A percentile compares a stretch with the other conserved stretches of the same genome.
Evolutionary conservation across 2,329 filamentous ascomycete species (phyloP).

Genomic region (Periconia macrospinosa): DNA sequence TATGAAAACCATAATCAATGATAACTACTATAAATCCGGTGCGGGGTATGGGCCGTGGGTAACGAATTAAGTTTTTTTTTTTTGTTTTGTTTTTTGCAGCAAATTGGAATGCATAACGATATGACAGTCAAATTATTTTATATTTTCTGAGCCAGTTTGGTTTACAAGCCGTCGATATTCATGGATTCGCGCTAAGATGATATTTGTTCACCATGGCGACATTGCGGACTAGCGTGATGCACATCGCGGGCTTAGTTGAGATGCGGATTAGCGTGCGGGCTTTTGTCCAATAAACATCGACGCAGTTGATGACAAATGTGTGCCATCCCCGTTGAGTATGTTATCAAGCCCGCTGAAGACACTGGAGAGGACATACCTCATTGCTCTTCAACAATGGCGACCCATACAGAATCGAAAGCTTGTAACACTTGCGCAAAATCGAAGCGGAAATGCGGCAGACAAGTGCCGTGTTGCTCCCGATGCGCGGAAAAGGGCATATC

Average conservation of each 20-base stretch:
- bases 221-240: background rate
- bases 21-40: too few relatives aligned
- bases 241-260: background rate
- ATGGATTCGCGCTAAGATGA: too few relatives aligned
- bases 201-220: background rate
- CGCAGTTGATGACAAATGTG: background rate
- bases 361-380: background rate
- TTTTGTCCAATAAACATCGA: background rate
- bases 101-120: too few relatives aligned
- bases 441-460: slow-evolving; percentile 7
- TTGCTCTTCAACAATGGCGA: background rate
- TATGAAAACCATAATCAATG: too few relatives aligned
- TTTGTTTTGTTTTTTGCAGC: too few relatives aligned
- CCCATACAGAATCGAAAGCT: background rate
- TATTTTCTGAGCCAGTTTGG: too few relatives aligned
- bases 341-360: too few relatives aligned
- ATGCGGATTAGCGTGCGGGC: background rate
- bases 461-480: slow-evolving; percentile 4
- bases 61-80: too few relatives aligned
- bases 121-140: too few relatives aligned
- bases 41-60: too few relatives aligned
- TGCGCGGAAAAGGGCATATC: slow-evolving; percentile 4
- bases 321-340: too few relatives aligned
- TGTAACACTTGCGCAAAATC: background rate
- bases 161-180: too few relatives aligned